Percentiles rank a stretch among this genome's conserved stretches.
Evolutionary conservation across 2,329 filamentous ascomycete species (phyloP).

Genomic region (Huntiella savannae): DNA sequence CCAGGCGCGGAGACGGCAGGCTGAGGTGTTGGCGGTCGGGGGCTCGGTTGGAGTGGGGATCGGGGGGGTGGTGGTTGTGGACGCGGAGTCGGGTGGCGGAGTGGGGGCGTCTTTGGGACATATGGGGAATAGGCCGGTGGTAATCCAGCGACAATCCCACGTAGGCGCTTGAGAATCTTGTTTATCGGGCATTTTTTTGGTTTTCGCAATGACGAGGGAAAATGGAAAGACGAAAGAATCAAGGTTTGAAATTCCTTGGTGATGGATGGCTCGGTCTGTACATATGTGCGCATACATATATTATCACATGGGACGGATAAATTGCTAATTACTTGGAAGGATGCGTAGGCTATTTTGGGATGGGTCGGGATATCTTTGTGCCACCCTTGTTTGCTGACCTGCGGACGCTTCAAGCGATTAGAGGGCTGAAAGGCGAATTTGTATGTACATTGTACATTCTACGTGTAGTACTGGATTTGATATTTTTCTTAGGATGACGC

Average conservation of each 20-base stretch:
- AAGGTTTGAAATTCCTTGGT: neutral
- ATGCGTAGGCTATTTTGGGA: too few relatives aligned
- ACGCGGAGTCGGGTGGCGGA: neutral
- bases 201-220: neutral
- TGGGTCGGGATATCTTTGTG: too few relatives aligned
- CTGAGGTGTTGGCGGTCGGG: neutral
- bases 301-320: neutral
- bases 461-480: too few relatives aligned
- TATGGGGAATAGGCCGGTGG: neutral
- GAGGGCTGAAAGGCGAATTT: too few relatives aligned
- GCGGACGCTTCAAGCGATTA: too few relatives aligned
- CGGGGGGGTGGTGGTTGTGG: neutral
- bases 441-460: too few relatives aligned
- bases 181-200: too few relatives aligned
- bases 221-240: neutral
- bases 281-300: neutral
- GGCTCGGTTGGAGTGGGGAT: neutral
- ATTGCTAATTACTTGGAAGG: too few relatives aligned
- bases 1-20: conserved; percentile 1
- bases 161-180: neutral
- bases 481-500: too few relatives aligned
- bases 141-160: conserved; percentile 7
- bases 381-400: too few relatives aligned
- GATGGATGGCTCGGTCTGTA: neutral
- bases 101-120: neutral